Base-by-base conservation (phyloP, 1,284 basidiomycete species). In the Heterobasidion irregulare region DNA sequence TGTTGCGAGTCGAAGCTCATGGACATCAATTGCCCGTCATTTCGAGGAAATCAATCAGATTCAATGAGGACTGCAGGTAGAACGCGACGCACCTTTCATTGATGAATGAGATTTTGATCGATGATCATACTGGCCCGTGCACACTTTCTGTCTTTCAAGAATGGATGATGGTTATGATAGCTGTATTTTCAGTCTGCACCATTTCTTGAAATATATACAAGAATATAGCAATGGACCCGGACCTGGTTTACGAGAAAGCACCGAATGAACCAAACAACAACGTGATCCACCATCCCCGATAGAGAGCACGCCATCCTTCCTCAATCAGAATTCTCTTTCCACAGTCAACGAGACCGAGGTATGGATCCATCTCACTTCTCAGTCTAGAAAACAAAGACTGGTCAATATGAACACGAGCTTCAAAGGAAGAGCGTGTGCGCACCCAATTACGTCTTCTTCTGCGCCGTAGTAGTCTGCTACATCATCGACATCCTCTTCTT, bases 371-470 rank as follows among this genome's bases (percentile, higher is more conserved):
- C 64, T 93, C 92, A 54, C 82, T 85, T 59, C 93, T 80, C 59
- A 94, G 70, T 12, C 86, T 89, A 34, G 8, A 47, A 44, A 13
- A 18, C 16, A 55, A 13, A 54, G 18, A n/a, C 36, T 4, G 8
- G 55, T 57, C 51, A 51, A 47, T 46, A 41, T 33, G 33, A 7
- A 18, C 16, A 19, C 9, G 26, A 26, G 26, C 6, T 26, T 26
- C 26, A 26, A 1, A 26, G 6, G 4, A 26, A 8, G 38, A 41
- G 38, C 12, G 32, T 38, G 33, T 9, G 53, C 77, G 59, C 55
- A 86, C 84, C 90, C 90, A 62, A 96, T 92, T 9, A 96, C 93
- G 65, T 95, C 92, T 68, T 95, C 93, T 34, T 87, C 84, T 13
- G 77, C 74, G 6, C 88, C 90, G 34, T 84, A 79, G 64, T 86